A percentile compares a stretch with the other conserved stretches of the same genome.
Conservation (phyloP, 2,329 filamentous ascomycete species). For the Meredithiella fracta region DNA sequence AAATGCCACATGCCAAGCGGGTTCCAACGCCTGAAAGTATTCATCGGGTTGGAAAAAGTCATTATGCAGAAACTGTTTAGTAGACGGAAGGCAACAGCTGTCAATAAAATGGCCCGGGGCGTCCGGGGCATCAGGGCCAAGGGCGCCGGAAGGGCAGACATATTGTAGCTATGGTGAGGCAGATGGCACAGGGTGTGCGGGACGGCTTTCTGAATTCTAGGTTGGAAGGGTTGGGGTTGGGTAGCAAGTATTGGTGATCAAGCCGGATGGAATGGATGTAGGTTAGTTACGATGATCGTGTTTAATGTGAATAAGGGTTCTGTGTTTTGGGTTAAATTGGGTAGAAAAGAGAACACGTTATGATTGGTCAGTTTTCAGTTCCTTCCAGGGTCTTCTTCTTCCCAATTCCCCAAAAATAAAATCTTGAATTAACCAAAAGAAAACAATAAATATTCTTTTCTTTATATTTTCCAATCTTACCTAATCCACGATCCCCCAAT, state of each 20-base stretch:
- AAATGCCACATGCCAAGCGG: conserved; percentile 81
- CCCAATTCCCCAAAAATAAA: too few species aligned
- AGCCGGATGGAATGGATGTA: too few species aligned
- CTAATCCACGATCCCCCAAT: background rate
- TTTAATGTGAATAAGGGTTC: too few species aligned
- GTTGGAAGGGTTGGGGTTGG: too few species aligned
- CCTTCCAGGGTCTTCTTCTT: too few species aligned
- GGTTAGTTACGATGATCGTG: too few species aligned
- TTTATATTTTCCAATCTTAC: too few species aligned
- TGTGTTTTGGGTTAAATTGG: background rate
- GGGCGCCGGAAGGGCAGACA: background rate
- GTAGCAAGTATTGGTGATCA: too few species aligned
- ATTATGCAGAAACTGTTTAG: conserved; percentile 61
- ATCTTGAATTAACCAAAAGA: too few species aligned
- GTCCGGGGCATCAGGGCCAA: background rate
- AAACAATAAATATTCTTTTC: too few species aligned
- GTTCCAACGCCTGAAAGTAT: conserved; percentile 89
- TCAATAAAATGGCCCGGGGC: background rate
- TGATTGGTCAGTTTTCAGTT: background rate
- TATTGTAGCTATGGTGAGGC: background rate
- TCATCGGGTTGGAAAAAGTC: conserved; percentile 99
- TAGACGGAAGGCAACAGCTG: conserved; percentile 52
- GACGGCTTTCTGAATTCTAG: too few species aligned
- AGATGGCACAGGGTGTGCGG: too few species aligned
- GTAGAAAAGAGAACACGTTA: background rate